Evolutionary conservation across 225 moss, liverwort and hornwort genomes (phyloP), one percentile per base, ranked within the genome.

Genomic region (Polytrichum commune): DNA sequence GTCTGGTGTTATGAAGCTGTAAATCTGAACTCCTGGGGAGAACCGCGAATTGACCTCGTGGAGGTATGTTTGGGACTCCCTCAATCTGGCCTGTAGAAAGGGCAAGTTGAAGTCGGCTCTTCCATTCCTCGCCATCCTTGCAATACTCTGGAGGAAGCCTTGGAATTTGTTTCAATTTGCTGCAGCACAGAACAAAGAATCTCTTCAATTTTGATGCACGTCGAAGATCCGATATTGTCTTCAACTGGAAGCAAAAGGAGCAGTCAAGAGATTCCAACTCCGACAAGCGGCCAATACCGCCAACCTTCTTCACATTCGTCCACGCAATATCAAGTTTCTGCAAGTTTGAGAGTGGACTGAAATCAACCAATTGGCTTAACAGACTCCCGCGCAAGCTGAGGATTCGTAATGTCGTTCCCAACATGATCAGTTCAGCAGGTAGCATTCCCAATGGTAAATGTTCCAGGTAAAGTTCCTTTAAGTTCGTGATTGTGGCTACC

Each of bases 281-380:
- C 18, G 6, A 69, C 35, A 76, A 28, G 2, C 27, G 8, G 18
- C 69, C 57, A 20, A 76, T 19, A 19, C 70, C 57, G 13, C 38
- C 18, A 28, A 76, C 18, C 28, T 64, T 69, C 29, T 65, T 27
- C 53, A 70, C 70, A 27, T 76, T 76, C 22, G 60, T 76, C 69
- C 76, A 76, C 27, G 4, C 26, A 8, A 76, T 70, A 26, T 0
- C 0, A 5, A 76, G 70, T 1, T 5, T 0, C 7, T 4, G 29
- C 4, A 76, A 35, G 27, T 60, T 65, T 19, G 28, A 54, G 57
- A 76, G 58, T 19, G 23, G n/a, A 65, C 58, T 53, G 22, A 70
- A 70, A 64, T 76, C 70, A 5, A 76, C 76, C 58, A 23, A 35
- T 8, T 9, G 8, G 19, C 76, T 65, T 38, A 70, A 29, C 5